phyloP scores from a whole-genome alignment of 208 protist genomes.

The Crithidia expoeki region DNA sequence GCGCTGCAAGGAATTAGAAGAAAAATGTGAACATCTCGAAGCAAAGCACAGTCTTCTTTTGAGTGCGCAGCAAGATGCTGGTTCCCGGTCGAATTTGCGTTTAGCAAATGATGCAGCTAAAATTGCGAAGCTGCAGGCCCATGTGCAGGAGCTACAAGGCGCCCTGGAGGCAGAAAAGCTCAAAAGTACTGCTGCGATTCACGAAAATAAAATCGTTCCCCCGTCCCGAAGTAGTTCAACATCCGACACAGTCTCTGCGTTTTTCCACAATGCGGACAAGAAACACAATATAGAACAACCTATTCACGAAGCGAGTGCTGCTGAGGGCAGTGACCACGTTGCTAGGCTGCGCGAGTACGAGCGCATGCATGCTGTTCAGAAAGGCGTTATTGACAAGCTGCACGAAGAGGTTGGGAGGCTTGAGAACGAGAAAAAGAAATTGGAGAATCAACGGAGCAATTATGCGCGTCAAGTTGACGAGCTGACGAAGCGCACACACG shows the following conservation, averaged over 20 bases:
- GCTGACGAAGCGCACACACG: constrained; percentile 14
- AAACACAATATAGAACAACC: neutral
- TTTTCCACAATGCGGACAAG: no score
- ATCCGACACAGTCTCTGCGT: neutral
- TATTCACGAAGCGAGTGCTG: neutral
- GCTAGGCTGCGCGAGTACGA: constrained; percentile 21
- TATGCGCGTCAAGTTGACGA: constrained; percentile 15
- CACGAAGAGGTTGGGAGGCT: constrained; percentile 19
- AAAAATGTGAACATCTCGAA: constrained; percentile 59
- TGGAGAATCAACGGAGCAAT: constrained; percentile 3
- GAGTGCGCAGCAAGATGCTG: constrained; percentile 41
- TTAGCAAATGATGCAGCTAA: constrained; percentile 42
- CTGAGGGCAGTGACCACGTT: neutral
- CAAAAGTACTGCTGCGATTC: neutral
- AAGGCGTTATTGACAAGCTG: constrained; percentile 25
- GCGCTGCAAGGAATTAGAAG: constrained; percentile 47
- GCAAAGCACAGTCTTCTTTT: constrained; percentile 72
- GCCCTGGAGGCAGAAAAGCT: constrained; percentile 22
- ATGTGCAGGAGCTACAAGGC: constrained; percentile 36
- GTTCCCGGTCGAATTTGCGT: constrained; percentile 32
- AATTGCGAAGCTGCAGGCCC: constrained; percentile 52
- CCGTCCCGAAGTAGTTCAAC: neutral
- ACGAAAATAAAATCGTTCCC: neutral
- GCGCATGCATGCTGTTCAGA: constrained; percentile 23
- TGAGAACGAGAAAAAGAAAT: constrained; percentile 15